Evolutionary conservation across 2,329 filamentous ascomycete species (phyloP).

Genomic region (Diaporthe vexans): DNA sequence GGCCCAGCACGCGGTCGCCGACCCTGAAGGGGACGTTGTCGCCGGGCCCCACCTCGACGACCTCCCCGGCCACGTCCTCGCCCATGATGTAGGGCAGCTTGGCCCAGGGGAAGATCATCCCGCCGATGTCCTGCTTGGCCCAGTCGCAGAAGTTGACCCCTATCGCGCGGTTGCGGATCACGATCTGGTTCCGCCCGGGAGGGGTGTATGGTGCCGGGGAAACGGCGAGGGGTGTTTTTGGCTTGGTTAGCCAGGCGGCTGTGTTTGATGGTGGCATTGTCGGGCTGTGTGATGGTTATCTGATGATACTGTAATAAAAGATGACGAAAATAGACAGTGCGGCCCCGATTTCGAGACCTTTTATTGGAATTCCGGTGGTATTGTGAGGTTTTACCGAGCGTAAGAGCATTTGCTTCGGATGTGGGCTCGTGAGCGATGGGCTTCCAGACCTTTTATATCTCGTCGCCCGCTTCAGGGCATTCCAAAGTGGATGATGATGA

Average conservation of each 20-base stretch:
- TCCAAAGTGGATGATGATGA: background rate
- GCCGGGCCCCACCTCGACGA: constrained; percentile 50
- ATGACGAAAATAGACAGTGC: fast-evolving
- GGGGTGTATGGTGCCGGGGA: constrained; percentile 11
- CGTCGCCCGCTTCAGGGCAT: background rate
- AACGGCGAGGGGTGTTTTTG: background rate
- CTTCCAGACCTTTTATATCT: background rate
- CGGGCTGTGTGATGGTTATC: fast-evolving
- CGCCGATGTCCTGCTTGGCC: constrained; percentile 46
- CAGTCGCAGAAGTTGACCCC: constrained; percentile 50
- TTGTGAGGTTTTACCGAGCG: background rate
- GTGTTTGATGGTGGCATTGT: constrained; percentile 27
- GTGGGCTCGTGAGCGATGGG: too few species aligned
- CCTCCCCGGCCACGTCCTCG: constrained; percentile 52
- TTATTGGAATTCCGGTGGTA: fast-evolving
- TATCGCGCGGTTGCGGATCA: constrained; percentile 49
- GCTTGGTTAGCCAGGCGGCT: constrained; percentile 25
- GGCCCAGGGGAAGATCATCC: constrained; percentile 48
- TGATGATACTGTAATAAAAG: too few species aligned
- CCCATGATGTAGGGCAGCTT: constrained; percentile 53
- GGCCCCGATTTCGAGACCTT: fast-evolving
- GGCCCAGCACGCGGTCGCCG: constrained; percentile 53
- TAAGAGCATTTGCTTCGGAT: background rate
- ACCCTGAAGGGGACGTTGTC: constrained; percentile 47
- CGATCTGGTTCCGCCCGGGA: constrained; percentile 43